These are phyloP conservation scores for Geum urbanum DNA, from an alignment of 306 rosid species.

Conservation along the genomic window DNA sequence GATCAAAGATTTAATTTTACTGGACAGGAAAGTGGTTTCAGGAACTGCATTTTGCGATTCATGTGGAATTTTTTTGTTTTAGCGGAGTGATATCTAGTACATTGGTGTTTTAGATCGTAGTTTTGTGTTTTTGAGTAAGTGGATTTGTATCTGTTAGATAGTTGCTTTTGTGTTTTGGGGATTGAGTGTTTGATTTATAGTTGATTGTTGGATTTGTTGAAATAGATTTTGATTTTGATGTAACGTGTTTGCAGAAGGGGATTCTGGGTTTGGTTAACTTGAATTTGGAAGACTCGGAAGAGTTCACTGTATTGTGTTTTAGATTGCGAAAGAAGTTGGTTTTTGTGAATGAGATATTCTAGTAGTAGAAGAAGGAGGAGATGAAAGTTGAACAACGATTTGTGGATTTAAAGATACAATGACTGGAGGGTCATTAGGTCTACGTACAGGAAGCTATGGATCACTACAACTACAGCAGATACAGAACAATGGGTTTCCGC, in stretches of 20 bases:
- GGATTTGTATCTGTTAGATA: constrained; percentile 4
- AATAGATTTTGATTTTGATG: background rate
- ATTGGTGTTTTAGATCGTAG: constrained; percentile 18
- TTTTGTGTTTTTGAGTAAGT: constrained; percentile 2
- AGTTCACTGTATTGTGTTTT: background rate
- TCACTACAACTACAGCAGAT: constrained; percentile 50
- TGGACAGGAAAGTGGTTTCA: constrained; percentile 7
- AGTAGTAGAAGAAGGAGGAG: constrained; percentile 35
- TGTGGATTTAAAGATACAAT: constrained; percentile 51
- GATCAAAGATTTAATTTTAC: background rate
- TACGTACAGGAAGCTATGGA: constrained; percentile 73
- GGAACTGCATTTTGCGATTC: constrained; percentile 15
- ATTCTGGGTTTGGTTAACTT: background rate
- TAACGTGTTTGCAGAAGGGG: background rate
- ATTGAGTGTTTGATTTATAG: background rate
- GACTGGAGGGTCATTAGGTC: constrained; percentile 92
- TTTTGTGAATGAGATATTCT: constrained; percentile 24
- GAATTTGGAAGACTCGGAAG: constrained; percentile 6
- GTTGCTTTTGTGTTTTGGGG: constrained; percentile 9
- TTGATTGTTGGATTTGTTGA: background rate
- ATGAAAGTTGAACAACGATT: constrained; percentile 45
- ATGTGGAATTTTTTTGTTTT: constrained; percentile 15
- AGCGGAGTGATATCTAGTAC: constrained; percentile 12
- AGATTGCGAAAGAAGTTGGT: constrained; percentile 17
- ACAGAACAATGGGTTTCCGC: constrained; percentile 49